phyloP scores from a whole-genome alignment of 2,329 filamentous ascomycete genomes.

The Rugonectria rugulosa region DNA sequence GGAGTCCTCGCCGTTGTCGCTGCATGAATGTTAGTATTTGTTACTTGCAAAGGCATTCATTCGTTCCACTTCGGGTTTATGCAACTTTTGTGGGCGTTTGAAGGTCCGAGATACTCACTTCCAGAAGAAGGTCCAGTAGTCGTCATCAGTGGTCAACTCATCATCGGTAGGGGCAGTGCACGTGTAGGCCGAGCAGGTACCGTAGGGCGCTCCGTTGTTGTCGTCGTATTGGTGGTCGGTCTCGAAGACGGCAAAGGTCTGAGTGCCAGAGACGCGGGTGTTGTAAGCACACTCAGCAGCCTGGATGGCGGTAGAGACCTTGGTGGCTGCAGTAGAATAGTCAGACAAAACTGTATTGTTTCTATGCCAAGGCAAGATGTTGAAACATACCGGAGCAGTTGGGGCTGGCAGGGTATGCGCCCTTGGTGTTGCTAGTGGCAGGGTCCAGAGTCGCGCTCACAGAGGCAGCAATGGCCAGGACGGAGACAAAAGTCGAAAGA shows the following conservation, averaged over 20 bases:
- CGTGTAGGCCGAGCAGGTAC: constrained; percentile 32
- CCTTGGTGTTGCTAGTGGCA: constrained; percentile 34
- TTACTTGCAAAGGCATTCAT: background rate
- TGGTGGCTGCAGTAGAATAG: too few relatives aligned
- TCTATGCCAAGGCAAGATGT: background rate
- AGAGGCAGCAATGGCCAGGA: constrained; percentile 29
- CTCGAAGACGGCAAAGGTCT: constrained; percentile 37
- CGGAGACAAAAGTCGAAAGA: constrained; percentile 30
- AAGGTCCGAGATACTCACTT: too few relatives aligned
- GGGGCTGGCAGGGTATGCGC: constrained; percentile 33
- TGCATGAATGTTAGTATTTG: constrained; percentile 10
- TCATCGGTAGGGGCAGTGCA: constrained; percentile 28
- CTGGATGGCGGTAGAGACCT: constrained; percentile 35
- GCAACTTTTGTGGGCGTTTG: too few relatives aligned
- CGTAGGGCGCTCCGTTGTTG: constrained; percentile 36
- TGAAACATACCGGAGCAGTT: constrained; percentile 27
- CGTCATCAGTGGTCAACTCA: constrained; percentile 22
- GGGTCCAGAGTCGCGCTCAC: constrained; percentile 35
- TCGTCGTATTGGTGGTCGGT: constrained; percentile 35
- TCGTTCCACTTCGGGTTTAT: too few relatives aligned
- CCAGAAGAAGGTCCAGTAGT: constrained; percentile 40
- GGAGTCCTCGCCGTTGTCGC: constrained; percentile 28
- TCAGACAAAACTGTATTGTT: background rate
- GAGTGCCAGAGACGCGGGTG: constrained; percentile 34
- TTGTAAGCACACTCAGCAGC: constrained; percentile 38